Percentiles rank a stretch among this genome's conserved stretches.
Evolutionary conservation across 2,329 filamentous ascomycete species (phyloP).

Genomic region (Metarhizium guizhouense): DNA sequence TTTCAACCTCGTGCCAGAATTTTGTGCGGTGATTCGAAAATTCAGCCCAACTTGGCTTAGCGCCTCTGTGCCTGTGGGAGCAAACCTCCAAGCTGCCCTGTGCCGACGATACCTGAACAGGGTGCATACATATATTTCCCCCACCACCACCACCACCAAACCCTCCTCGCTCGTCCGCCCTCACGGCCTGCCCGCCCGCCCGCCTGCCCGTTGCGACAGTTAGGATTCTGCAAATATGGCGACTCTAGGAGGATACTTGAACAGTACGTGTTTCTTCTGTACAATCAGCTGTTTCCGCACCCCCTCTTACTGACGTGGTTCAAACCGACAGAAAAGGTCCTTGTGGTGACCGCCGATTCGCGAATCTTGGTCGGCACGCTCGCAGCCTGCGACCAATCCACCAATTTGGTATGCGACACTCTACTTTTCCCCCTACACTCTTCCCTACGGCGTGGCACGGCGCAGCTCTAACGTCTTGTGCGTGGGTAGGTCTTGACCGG

Average conservation of each 20-base stretch:
- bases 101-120: background rate
- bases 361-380: slow-evolving; percentile 78
- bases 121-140: background rate
- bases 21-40: background rate
- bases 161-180: background rate
- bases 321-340: slow-evolving; percentile 64
- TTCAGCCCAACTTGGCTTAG: background rate
- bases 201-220: background rate
- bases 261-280: slow-evolving; percentile 24
- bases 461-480: background rate
- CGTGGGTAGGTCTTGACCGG: slow-evolving; percentile 59
- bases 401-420: slow-evolving; percentile 58
- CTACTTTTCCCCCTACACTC: background rate
- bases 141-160: background rate
- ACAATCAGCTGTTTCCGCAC: background rate
- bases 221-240: slow-evolving; percentile 22
- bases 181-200: background rate
- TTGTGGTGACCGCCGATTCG: slow-evolving; percentile 86
- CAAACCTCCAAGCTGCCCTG: background rate
- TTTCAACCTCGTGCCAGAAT: background rate
- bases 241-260: slow-evolving; percentile 34
- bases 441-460: background rate
- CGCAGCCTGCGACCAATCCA: slow-evolving; percentile 79
- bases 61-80: background rate
- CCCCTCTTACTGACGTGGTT: background rate